Evolutionary conservation across 140 eudicot species (phyloP).

Genomic region (Erigeron philadelphicus): DNA sequence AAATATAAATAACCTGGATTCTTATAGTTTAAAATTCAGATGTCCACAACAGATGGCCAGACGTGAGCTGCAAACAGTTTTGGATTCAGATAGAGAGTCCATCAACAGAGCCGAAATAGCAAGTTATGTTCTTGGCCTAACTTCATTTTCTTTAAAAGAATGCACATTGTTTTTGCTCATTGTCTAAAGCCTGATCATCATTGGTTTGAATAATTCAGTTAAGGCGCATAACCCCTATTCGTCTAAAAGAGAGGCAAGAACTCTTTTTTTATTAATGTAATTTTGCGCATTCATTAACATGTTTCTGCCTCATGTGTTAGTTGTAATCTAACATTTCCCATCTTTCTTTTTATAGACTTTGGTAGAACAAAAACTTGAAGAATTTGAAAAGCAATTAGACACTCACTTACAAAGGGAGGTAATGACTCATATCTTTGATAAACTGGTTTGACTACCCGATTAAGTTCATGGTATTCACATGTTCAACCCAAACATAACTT

Average conservation of each 20-base stretch:
- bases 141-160: not conserved
- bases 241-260: constrained; percentile 39
- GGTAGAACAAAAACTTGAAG: constrained; percentile 42
- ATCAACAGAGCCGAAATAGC: constrained; percentile 14
- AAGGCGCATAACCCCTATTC: constrained; percentile 30
- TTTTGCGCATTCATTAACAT: constrained; percentile 17
- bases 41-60: constrained; percentile 26
- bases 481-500: too few species aligned
- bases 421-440: constrained; percentile 1
- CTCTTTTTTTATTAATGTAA: not conserved
- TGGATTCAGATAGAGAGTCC: constrained; percentile 34
- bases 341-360: constrained; percentile 34
- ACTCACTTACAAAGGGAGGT: constrained; percentile 28
- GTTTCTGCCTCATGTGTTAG: constrained; percentile 8
- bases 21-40: constrained; percentile 27
- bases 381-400: constrained; percentile 44
- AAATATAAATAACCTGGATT: constrained; percentile 10
- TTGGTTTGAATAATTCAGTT: constrained; percentile 14
- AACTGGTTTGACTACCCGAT: constrained; percentile 11
- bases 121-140: not conserved
- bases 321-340: not conserved
- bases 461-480: constrained; percentile 20
- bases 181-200: not conserved
- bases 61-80: constrained; percentile 10
- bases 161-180: constrained; percentile 5